These are phyloP conservation scores for Schizophyllum commune DNA, from an alignment of 1,284 basidiomycete genomes.

Conservation along the genomic window DNA sequence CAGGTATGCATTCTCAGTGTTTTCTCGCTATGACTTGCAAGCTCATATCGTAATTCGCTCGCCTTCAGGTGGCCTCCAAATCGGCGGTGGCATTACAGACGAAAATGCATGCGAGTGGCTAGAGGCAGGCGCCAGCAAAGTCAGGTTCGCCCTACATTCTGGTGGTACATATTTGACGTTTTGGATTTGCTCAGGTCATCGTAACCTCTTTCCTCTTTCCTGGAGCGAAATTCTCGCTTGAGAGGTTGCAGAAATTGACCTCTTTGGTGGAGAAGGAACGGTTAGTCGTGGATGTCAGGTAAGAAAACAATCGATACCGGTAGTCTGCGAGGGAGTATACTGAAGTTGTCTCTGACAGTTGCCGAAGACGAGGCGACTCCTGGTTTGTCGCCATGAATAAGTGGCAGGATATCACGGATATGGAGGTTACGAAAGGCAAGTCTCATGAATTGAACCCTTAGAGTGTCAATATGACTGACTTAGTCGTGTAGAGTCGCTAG, in stretches of 20 bases:
- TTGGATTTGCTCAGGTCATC: constrained; percentile 63
- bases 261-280: constrained; percentile 74
- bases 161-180: constrained; percentile 1
- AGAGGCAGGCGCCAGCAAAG: constrained; percentile 87
- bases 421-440: constrained; percentile 80
- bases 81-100: constrained; percentile 89
- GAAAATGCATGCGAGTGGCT: constrained; percentile 84
- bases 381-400: constrained; percentile 99
- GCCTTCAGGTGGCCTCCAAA: constrained; percentile 79
- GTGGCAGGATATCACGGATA: constrained; percentile 96
- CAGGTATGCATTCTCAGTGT: too few relatives aligned
- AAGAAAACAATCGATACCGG: constrained; percentile 1
- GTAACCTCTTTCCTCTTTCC: constrained; percentile 97
- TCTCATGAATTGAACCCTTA: background rate
- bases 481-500: constrained; percentile 51
- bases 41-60: too few relatives aligned
- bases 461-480: background rate
- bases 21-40: too few relatives aligned
- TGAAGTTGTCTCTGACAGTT: constrained; percentile 42
- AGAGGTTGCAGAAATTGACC: constrained; percentile 62
- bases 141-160: constrained; percentile 20
- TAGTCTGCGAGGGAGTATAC: background rate
- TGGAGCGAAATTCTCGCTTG: constrained; percentile 65
- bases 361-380: constrained; percentile 65
- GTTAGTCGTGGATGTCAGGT: constrained; percentile 95